Conservation (phyloP, 148 eudicot genomes). For the Dianthus caryophyllus region DNA sequence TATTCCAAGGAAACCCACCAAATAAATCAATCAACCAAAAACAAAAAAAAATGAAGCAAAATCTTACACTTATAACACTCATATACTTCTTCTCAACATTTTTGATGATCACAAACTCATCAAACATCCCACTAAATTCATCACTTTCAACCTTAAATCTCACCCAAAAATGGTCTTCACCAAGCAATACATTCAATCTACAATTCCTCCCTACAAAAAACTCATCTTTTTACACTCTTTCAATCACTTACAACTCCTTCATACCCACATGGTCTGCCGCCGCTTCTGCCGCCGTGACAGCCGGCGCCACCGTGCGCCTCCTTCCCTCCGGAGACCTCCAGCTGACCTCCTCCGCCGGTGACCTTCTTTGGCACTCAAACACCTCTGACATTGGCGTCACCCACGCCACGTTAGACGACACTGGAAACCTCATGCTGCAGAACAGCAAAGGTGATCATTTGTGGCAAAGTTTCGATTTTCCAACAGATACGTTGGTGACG, state of each 20-base stretch:
- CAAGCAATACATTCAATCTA: constrained; percentile 45
- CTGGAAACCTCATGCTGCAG: constrained; percentile 51
- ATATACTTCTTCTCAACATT: too few species aligned
- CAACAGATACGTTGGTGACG: constrained; percentile 57
- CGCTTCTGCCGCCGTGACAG: constrained; percentile 27
- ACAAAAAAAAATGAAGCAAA: neutral
- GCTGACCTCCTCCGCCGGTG: constrained; percentile 31
- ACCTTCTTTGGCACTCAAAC: constrained; percentile 50
- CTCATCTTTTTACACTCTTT: constrained; percentile 35
- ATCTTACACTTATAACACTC: neutral
- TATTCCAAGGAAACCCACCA: too few species aligned
- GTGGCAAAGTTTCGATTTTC: constrained; percentile 77
- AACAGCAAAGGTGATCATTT: constrained; percentile 35
- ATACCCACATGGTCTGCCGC: constrained; percentile 55
- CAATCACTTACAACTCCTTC: constrained; percentile 42
- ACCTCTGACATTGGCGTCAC: constrained; percentile 51
- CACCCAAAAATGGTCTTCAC: constrained; percentile 48
- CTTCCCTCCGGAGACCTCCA: constrained; percentile 44
- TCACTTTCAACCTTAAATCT: constrained; percentile 19
- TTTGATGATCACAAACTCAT: constrained; percentile 8
- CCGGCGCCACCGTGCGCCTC: constrained; percentile 39
- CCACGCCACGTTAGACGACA: constrained; percentile 41
- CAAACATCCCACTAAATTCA: constrained; percentile 17
- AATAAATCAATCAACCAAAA: neutral
- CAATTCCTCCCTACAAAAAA: constrained; percentile 38